Percentiles rank a stretch among this genome's conserved stretches.
Evolutionary conservation across 345 rosid species (phyloP).

Genomic region (Linum tenue): DNA sequence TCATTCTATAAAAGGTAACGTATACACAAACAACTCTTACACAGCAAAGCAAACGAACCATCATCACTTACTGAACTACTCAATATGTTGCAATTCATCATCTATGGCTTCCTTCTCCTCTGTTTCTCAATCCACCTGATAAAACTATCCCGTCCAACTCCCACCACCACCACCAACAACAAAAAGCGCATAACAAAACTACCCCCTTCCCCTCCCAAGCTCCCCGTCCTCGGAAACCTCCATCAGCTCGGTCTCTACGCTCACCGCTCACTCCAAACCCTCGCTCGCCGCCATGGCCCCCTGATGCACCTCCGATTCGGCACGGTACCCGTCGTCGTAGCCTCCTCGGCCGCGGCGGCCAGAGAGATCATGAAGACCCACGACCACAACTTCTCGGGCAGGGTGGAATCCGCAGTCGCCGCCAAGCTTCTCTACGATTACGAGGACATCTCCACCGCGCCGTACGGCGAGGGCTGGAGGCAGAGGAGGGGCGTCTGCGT

Average conservation of each 20-base stretch:
- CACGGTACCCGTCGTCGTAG: conserved; percentile 30
- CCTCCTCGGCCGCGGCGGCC: conserved; percentile 46
- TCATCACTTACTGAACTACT: conserved; percentile 13
- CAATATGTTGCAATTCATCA: conserved; percentile 16
- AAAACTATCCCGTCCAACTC: too few relatives aligned
- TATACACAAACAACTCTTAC: too few relatives aligned
- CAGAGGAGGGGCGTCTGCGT: conserved; percentile 45
- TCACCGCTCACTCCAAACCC: conserved; percentile 32
- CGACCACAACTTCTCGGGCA: conserved; percentile 34
- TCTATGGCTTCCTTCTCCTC: conserved; percentile 1
- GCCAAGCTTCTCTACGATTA: conserved; percentile 27
- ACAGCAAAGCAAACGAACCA: background rate
- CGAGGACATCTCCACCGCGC: conserved; percentile 32
- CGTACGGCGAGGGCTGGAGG: conserved; percentile 68
- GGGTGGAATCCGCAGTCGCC: conserved; percentile 20
- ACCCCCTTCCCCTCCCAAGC: conserved; percentile 43
- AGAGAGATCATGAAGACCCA: background rate
- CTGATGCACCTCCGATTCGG: conserved; percentile 53
- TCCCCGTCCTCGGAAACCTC: conserved; percentile 56
- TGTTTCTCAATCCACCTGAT: too few relatives aligned
- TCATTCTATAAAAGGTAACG: too few relatives aligned
- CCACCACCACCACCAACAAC: too few relatives aligned
- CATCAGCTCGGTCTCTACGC: conserved; percentile 38
- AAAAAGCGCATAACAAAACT: background rate
- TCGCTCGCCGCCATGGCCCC: conserved; percentile 42